Evolutionary conservation across 345 rosid genomes (phyloP).

Genomic region (Arabis alpina): DNA sequence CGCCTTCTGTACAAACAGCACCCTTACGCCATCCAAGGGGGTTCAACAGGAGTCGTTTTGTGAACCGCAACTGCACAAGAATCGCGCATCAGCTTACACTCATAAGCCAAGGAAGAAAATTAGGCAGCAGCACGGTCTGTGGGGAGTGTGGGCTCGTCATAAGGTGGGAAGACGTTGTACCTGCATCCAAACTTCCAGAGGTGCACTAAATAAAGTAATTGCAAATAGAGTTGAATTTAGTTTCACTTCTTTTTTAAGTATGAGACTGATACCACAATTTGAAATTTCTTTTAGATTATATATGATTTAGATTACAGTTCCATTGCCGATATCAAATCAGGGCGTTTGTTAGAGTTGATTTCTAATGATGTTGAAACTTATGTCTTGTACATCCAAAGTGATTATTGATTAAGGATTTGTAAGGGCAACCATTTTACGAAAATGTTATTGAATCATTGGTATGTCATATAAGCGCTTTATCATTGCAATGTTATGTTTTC

Average conservation of each 20-base stretch:
- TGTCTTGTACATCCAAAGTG: constrained; percentile 28
- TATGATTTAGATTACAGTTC: constrained; percentile 33
- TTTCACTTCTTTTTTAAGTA: constrained; percentile 5
- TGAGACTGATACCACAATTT: constrained; percentile 20
- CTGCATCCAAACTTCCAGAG: constrained; percentile 39
- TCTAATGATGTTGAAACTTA: constrained; percentile 28
- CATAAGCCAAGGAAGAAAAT: constrained; percentile 82
- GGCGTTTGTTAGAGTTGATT: constrained; percentile 33
- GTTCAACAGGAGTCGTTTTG: constrained; percentile 56
- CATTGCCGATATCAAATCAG: constrained; percentile 35
- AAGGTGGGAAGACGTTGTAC: constrained; percentile 68
- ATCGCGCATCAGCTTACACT: constrained; percentile 87
- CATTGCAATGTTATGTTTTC: too few relatives aligned
- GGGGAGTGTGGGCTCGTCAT: constrained; percentile 93
- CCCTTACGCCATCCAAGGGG: constrained; percentile 43
- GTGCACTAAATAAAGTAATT: constrained; percentile 38
- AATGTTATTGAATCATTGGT: neutral
- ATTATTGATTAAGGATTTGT: constrained; percentile 13
- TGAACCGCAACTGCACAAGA: constrained; percentile 74
- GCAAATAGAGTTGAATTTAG: neutral
- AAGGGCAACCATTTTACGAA: neutral
- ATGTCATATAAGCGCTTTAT: neutral
- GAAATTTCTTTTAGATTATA: constrained; percentile 12
- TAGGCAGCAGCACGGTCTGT: constrained; percentile 78
- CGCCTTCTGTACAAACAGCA: constrained; percentile 42